Percentiles rank a stretch among this genome's conserved stretches.
phyloP scores from a whole-genome alignment of 23 red algal genomes.

The Gracilaria domingensis region DNA sequence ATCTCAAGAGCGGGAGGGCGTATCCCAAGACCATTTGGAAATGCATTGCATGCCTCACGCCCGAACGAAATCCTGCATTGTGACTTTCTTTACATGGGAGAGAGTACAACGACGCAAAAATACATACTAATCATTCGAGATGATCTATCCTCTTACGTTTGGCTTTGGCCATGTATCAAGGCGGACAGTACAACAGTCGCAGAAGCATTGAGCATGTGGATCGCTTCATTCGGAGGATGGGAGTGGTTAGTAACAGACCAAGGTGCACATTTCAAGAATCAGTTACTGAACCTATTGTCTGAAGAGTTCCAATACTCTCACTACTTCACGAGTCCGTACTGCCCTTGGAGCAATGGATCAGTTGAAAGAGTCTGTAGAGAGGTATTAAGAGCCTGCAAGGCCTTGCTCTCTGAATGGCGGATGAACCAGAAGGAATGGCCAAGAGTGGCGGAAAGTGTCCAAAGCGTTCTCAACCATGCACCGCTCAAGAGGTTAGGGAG shows the following conservation, averaged over 20 bases:
- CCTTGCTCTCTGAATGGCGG: constrained; percentile 42
- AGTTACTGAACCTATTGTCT: neutral
- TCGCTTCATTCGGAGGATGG: constrained; percentile 5
- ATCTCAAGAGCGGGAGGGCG: neutral
- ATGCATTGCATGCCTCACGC: neutral
- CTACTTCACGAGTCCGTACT: constrained; percentile 37
- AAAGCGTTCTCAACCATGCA: neutral
- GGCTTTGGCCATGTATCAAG: neutral
- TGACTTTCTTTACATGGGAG: constrained; percentile 59
- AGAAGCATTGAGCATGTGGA: constrained; percentile 21
- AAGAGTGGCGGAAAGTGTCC: neutral
- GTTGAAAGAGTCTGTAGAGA: constrained; percentile 33
- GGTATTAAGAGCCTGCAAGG: neutral
- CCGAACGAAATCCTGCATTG: constrained; percentile 53
- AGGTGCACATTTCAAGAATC: constrained; percentile 53
- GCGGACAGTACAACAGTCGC: neutral
- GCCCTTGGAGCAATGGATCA: constrained; percentile 6
- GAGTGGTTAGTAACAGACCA: constrained; percentile 25
- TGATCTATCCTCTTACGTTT: constrained; percentile 10
- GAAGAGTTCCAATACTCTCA: constrained; percentile 10
- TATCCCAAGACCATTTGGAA: constrained; percentile 35
- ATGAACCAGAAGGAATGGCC: constrained; percentile 16
- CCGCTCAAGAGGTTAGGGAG: neutral
- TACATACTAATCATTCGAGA: constrained; percentile 27
- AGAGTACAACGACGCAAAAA: neutral